These are phyloP conservation scores for Tricharina praecox DNA, from an alignment of 495 filamentous ascomycete genomes.

Conservation along the genomic window DNA sequence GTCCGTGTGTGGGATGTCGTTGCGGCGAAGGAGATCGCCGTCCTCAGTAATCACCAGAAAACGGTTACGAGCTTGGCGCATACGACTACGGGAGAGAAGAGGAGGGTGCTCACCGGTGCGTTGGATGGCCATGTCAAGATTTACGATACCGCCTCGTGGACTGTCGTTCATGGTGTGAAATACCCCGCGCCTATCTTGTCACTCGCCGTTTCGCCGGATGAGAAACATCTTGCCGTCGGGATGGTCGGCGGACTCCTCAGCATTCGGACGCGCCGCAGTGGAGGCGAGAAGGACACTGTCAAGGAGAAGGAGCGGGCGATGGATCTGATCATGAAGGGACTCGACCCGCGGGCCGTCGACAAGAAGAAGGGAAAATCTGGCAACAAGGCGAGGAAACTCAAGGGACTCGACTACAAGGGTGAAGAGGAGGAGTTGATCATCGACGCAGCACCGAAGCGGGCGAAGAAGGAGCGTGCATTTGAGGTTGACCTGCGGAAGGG, in stretches of 20 bases:
- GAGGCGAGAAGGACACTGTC: conserved; percentile 52
- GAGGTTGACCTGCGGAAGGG: conserved; percentile 64
- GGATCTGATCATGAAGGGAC: conserved; percentile 73
- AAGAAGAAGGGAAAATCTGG: conserved; percentile 52
- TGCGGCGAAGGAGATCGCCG: conserved; percentile 66
- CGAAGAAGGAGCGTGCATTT: conserved; percentile 54
- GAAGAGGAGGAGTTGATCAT: conserved; percentile 80
- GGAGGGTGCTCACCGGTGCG: conserved; percentile 63
- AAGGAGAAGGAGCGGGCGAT: conserved; percentile 60
- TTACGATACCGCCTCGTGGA: conserved; percentile 82
- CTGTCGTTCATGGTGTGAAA: conserved; percentile 78
- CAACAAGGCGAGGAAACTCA: conserved; percentile 49
- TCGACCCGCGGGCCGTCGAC: conserved; percentile 51
- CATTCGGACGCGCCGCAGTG: conserved; percentile 68
- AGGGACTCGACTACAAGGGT: conserved; percentile 67
- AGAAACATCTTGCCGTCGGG: conserved; percentile 79
- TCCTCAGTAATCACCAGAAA: conserved; percentile 92
- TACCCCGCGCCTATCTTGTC: conserved; percentile 82
- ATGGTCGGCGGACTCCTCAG: conserved; percentile 83
- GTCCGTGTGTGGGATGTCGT: conserved; percentile 90
- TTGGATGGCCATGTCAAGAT: conserved; percentile 94
- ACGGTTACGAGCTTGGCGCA: conserved; percentile 68
- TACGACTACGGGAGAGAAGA: conserved; percentile 41
- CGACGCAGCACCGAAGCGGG: conserved; percentile 43
- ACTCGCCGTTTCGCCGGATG: conserved; percentile 58